A percentile compares a stretch with the other conserved stretches of the same genome.
Conservation (phyloP, 108 stramenopile species). For the Pseudonitzschia delicatissima region DNA sequence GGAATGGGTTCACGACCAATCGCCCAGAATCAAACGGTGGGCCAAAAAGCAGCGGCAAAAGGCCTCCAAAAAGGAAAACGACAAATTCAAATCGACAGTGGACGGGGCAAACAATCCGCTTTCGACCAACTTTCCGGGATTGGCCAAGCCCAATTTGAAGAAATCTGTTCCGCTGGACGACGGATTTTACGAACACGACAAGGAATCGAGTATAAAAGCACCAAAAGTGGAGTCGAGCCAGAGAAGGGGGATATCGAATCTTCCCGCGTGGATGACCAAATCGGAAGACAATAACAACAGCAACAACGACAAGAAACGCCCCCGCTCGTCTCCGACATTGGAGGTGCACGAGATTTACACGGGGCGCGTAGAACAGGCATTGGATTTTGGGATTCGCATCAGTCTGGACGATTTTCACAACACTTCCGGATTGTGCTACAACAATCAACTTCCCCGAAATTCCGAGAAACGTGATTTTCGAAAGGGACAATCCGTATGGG, state of each 20-base stretch:
- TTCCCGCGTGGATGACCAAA: constrained; percentile 88
- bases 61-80: constrained; percentile 29
- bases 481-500: constrained; percentile 73
- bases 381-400: constrained; percentile 93
- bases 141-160: constrained; percentile 76
- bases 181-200: constrained; percentile 70
- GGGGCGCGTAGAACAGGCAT: constrained; percentile 77
- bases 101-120: constrained; percentile 42
- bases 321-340: constrained; percentile 17
- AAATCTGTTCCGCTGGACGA: constrained; percentile 72
- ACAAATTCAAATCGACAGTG: background rate
- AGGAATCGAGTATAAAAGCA: constrained; percentile 18
- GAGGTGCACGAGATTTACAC: constrained; percentile 81
- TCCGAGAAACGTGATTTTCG: constrained; percentile 41
- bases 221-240: constrained; percentile 43
- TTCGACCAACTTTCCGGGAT: constrained; percentile 72
- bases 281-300: constrained; percentile 5
- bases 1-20: constrained; percentile 57
- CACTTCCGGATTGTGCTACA: constrained; percentile 82
- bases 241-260: constrained; percentile 61
- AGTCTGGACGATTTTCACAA: constrained; percentile 57
- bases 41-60: constrained; percentile 30
- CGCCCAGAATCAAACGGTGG: constrained; percentile 61
- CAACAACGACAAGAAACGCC: constrained; percentile 23
- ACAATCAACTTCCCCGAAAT: constrained; percentile 65